Evolutionary conservation across 805 yeast species (phyloP).

Genomic region (Wickerhamomyces bovis): DNA sequence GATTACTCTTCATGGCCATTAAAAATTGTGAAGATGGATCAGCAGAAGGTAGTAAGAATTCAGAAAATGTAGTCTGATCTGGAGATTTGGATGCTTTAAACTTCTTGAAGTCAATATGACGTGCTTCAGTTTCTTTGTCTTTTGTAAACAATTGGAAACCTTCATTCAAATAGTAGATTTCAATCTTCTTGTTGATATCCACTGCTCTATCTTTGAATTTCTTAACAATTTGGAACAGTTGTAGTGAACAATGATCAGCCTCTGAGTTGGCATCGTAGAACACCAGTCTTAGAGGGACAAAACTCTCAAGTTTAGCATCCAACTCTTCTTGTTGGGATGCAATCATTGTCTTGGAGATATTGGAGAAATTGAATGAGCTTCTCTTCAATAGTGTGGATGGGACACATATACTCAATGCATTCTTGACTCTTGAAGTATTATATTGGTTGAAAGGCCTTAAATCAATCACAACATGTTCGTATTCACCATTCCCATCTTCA

Average conservation of each 20-base stretch:
- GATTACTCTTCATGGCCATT: constrained; percentile 19
- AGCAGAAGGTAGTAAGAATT: constrained; percentile 20
- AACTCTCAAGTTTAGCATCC: constrained; percentile 9
- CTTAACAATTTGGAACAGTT: constrained; percentile 21
- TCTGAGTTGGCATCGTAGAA: constrained; percentile 23
- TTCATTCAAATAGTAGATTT: constrained; percentile 15
- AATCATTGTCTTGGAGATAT: constrained; percentile 24
- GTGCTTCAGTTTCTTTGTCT: background rate
- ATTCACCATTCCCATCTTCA: background rate
- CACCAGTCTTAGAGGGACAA: constrained; percentile 10
- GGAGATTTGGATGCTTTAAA: constrained; percentile 11
- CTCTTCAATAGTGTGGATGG: constrained; percentile 86
- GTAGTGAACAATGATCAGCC: constrained; percentile 18
- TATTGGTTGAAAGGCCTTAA: constrained; percentile 77
- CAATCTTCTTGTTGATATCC: constrained; percentile 10
- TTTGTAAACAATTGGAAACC: constrained; percentile 18
- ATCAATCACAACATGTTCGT: constrained; percentile 35
- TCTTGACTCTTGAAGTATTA: constrained; percentile 48
- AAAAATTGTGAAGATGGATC: constrained; percentile 20
- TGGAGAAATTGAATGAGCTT: constrained; percentile 20
- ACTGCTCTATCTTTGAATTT: constrained; percentile 17
- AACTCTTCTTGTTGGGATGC: constrained; percentile 15
- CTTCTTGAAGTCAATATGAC: constrained; percentile 9
- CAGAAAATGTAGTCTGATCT: constrained; percentile 13
- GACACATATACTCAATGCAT: constrained; percentile 71